Evolutionary conservation across 2,329 filamentous ascomycete species (phyloP).

Genomic region (Microcyclosporella mali): DNA sequence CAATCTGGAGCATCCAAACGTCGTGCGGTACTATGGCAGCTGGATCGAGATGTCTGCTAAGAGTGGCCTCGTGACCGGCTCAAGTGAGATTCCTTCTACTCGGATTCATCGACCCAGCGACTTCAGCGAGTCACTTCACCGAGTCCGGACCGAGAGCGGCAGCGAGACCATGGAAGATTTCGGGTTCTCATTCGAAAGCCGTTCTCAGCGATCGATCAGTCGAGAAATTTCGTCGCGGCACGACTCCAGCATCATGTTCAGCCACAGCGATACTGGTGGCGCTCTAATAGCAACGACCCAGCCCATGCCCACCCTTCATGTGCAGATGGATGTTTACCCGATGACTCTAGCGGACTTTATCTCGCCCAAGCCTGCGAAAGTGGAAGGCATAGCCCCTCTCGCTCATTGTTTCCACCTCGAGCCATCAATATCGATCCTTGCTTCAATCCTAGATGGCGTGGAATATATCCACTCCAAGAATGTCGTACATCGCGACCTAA

Average conservation of each 20-base stretch:
- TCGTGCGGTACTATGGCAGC: slow-evolving; percentile 60
- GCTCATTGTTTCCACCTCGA: slow-evolving; percentile 58
- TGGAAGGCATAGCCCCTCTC: slow-evolving; percentile 17
- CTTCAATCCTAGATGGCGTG: slow-evolving; percentile 56
- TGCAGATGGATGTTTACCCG: slow-evolving; percentile 63
- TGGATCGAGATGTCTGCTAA: slow-evolving; percentile 51
- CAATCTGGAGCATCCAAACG: slow-evolving; percentile 57
- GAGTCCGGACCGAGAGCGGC: slow-evolving; percentile 16
- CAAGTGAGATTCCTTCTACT: slow-evolving; percentile 2
- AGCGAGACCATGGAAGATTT: slow-evolving; percentile 10
- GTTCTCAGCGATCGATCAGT: background rate
- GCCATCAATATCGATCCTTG: slow-evolving; percentile 52
- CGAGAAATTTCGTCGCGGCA: background rate
- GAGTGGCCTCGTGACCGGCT: slow-evolving; percentile 1
- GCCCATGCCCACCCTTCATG: slow-evolving; percentile 44
- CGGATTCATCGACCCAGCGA: no score
- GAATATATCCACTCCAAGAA: slow-evolving; percentile 57
- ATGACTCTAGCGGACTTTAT: slow-evolving; percentile 57
- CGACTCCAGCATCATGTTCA: background rate
- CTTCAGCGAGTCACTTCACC: slow-evolving; percentile 4
- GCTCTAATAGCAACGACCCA: background rate
- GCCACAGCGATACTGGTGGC: background rate
- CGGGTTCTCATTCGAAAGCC: slow-evolving; percentile 13
- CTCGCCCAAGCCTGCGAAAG: slow-evolving; percentile 29
- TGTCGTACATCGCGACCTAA: slow-evolving; percentile 61